Evolutionary conservation across 2,329 filamentous ascomycete species (phyloP), one percentile per base, ranked within the genome.

Genomic region (Botrytis fragariae): DNA sequence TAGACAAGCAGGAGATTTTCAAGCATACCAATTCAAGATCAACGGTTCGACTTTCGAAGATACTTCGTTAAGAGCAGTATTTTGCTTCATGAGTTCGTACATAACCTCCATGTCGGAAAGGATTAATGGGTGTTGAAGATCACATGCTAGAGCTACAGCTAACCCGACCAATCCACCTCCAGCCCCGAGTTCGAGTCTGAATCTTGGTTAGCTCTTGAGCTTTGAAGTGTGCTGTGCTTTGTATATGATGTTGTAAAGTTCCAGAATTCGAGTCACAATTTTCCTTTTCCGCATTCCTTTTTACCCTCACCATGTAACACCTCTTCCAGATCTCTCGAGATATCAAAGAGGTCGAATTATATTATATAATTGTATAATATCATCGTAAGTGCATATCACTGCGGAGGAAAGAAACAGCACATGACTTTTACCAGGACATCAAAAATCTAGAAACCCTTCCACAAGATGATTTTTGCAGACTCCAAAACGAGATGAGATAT

Each of bases 101-200:
- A 99, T 98, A 75, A 93, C 90, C 75, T 88, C 81, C 84, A 97
- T 94, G 83, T 99, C 96, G 4, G 95, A 98, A 80, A 98, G 89
- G 79, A 91, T 87, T 74, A 98, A 82, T n/a, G 87, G 85, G 60
- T 82, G 77, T 51, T 86, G 84, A 70, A 90, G 82, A 71, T 84
- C 81, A 82, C 87, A 90, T 64, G 86, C 88, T 45, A 85, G 83
- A 44, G 89, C 89, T 45, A 91, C 85, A 20, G 87, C 88, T 74
- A 92, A 84, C 68, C 90, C 95, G 68, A 97, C 94, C 69, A 98
- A 87, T 32, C 96, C 96, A 72, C 95, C 94, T 74, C 96, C 96
- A 74, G 95, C 94, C 73, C 96, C 96, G 60, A 99, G 87, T 83
- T 98, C 96, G 79, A 98, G 85, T 84, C 94, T 97, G 79, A 39